phyloP scores from a whole-genome alignment of 2,329 filamentous ascomycete species.

The Colletotrichum sansevieriae region DNA sequence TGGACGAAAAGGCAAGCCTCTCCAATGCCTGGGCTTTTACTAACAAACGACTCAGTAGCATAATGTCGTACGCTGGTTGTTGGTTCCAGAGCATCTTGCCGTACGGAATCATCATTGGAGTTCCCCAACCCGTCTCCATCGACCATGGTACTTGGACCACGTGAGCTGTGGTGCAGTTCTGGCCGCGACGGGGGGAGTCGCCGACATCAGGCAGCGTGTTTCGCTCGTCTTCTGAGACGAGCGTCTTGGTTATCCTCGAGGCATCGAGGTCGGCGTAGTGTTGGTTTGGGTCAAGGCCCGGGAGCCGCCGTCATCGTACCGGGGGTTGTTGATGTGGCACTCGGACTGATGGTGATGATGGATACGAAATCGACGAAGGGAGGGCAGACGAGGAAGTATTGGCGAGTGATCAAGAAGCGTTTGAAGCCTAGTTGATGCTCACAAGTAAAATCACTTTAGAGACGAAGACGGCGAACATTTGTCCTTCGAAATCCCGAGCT shows the following conservation, averaged over 20 bases:
- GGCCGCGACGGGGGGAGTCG: constrained; percentile 13
- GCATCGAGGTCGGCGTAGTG: constrained; percentile 72
- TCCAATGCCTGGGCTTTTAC: background rate
- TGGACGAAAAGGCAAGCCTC: no score
- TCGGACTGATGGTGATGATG: constrained; percentile 1
- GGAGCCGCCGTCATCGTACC: background rate
- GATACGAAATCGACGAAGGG: background rate
- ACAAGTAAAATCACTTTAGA: no score
- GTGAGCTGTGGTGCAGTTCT: constrained; percentile 63
- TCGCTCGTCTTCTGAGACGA: constrained; percentile 49
- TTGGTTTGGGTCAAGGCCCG: constrained; percentile 48
- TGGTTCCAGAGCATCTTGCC: constrained; percentile 76
- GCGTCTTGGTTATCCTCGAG: constrained; percentile 73
- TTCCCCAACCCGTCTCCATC: constrained; percentile 70
- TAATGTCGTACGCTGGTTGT: constrained; percentile 80
- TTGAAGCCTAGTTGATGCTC: no score
- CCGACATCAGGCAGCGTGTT: background rate
- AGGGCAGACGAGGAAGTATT: no score
- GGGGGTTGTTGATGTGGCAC: background rate
- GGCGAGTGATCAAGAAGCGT: no score
- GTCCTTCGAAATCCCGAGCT: no score
- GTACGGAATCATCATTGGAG: constrained; percentile 75
- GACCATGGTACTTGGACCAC: constrained; percentile 78
- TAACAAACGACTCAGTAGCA: constrained; percentile 77
- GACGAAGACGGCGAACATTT: no score